A percentile compares a stretch with the other conserved stretches of the same genome.
Conservation (phyloP, 371 early-diverging fungal species). For the Apophysomyces ossiformis region DNA sequence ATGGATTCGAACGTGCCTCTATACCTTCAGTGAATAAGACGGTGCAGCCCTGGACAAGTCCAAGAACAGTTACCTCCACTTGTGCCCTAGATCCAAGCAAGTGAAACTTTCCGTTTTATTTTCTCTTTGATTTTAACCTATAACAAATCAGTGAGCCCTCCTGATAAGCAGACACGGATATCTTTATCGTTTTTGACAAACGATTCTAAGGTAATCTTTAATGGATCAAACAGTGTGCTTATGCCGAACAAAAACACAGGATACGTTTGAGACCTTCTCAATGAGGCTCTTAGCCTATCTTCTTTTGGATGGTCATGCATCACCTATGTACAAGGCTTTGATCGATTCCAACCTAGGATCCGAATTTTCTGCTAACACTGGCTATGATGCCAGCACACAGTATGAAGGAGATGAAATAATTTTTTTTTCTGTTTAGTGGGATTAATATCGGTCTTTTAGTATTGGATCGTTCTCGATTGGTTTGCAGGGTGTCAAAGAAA, state of each 20-base stretch:
- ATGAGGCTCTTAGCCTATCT: constrained; percentile 81
- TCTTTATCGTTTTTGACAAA: constrained; percentile 83
- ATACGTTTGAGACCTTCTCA: constrained; percentile 83
- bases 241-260: constrained; percentile 39
- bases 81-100: constrained; percentile 84
- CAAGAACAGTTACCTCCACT: constrained; percentile 52
- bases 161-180: constrained; percentile 80
- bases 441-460: constrained; percentile 19
- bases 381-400: constrained; percentile 78
- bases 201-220: constrained; percentile 61
- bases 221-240: neutral
- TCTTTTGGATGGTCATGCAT: constrained; percentile 85
- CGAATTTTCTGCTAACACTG: constrained; percentile 90
- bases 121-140: constrained; percentile 11
- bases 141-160: constrained; percentile 63
- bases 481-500: constrained; percentile 66
- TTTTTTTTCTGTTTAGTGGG: too few relatives aligned
- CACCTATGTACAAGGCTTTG: constrained; percentile 95
- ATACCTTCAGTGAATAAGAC: constrained; percentile 56
- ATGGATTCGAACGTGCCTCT: constrained; percentile 38
- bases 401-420: constrained; percentile 22
- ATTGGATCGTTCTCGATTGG: constrained; percentile 68
- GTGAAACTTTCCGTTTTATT: constrained; percentile 19
- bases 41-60: constrained; percentile 54
- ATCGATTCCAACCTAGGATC: constrained; percentile 92